phyloP scores from a whole-genome alignment of 2,329 filamentous ascomycete genomes.

The Nigrospora oryzae region DNA sequence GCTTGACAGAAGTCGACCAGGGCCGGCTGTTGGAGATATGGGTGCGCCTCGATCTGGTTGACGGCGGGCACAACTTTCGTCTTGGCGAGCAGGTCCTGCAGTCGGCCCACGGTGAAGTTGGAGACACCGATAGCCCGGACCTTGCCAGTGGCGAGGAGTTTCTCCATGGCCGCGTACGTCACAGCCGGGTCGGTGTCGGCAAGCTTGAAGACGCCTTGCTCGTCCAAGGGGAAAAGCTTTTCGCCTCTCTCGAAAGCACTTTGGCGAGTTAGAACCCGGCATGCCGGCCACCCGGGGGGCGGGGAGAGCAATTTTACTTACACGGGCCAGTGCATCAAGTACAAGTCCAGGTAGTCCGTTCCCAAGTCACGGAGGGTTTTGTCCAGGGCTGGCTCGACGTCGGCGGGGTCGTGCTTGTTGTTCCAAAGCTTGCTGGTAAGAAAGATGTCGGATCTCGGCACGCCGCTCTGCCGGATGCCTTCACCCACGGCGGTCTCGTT shows the following conservation, averaged over 20 bases:
- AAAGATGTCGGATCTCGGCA: constrained; percentile 32
- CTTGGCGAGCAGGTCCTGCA: constrained; percentile 35
- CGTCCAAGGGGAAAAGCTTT: constrained; percentile 30
- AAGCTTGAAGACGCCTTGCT: constrained; percentile 56
- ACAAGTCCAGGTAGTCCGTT: constrained; percentile 44
- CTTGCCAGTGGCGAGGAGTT: constrained; percentile 27
- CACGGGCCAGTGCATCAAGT: constrained; percentile 40
- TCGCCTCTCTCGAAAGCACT: constrained; percentile 45
- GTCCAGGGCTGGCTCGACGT: constrained; percentile 39
- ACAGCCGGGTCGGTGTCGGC: constrained; percentile 35
- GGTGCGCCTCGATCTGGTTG: constrained; percentile 64
- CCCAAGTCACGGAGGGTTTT: constrained; percentile 39
- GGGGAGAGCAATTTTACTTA: no score
- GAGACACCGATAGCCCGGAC: constrained; percentile 39
- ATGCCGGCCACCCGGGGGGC: background rate
- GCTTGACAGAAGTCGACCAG: constrained; percentile 47
- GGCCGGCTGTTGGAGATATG: constrained; percentile 54
- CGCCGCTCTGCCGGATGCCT: constrained; percentile 29
- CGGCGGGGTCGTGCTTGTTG: constrained; percentile 37
- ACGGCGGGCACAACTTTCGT: constrained; percentile 49
- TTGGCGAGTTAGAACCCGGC: background rate
- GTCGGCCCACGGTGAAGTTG: constrained; percentile 35
- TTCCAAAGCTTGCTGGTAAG: constrained; percentile 47
- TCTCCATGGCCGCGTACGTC: constrained; percentile 15
- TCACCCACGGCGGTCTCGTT: constrained; percentile 34